Conservation (phyloP, 2,329 filamentous ascomycete genomes). For the Leptographium flavum region DNA sequence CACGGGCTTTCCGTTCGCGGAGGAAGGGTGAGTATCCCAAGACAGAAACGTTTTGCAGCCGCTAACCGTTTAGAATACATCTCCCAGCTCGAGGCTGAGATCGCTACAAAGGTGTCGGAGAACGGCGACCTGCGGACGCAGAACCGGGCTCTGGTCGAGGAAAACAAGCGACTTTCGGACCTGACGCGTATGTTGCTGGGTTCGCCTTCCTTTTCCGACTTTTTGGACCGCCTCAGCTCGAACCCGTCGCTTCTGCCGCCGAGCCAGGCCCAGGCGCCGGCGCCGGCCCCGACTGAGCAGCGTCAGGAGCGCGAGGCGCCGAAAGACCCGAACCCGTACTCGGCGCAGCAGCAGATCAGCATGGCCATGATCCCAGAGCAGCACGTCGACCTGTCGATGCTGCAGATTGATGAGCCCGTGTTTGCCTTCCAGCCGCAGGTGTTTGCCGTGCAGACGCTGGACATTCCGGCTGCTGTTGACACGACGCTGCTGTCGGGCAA, state of each 20-base stretch:
- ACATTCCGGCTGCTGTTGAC: conserved; percentile 31
- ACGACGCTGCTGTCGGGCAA: conserved; percentile 57
- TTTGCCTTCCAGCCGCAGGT: conserved; percentile 55
- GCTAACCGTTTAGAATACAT: conserved; percentile 66
- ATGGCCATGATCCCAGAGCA: conserved; percentile 78
- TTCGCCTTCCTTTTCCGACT: conserved; percentile 70
- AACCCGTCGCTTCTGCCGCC: conserved; percentile 30
- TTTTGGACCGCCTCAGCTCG: conserved; percentile 55
- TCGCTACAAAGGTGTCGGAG: conserved; percentile 72
- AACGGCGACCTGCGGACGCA: conserved; percentile 65
- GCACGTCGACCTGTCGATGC: conserved; percentile 57
- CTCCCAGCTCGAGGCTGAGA: conserved; percentile 78
- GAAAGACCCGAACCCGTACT: conserved; percentile 54
- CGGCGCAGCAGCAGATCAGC: conserved; percentile 51
- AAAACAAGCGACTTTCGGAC: conserved; percentile 69
- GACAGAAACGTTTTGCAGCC: not conserved
- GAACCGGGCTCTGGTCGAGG: conserved; percentile 69
- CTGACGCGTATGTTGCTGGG: conserved; percentile 69
- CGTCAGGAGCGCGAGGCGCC: conserved; percentile 29
- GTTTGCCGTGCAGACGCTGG: conserved; percentile 39
- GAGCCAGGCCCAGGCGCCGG: conserved; percentile 16
- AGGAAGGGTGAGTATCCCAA: conserved; percentile 65
- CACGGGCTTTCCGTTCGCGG: conserved; percentile 90
- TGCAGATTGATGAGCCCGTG: conserved; percentile 40
- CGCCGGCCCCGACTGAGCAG: conserved; percentile 23